Base-by-base conservation (phyloP, 2,329 filamentous ascomycete species). In the Venturia asperata region DNA sequence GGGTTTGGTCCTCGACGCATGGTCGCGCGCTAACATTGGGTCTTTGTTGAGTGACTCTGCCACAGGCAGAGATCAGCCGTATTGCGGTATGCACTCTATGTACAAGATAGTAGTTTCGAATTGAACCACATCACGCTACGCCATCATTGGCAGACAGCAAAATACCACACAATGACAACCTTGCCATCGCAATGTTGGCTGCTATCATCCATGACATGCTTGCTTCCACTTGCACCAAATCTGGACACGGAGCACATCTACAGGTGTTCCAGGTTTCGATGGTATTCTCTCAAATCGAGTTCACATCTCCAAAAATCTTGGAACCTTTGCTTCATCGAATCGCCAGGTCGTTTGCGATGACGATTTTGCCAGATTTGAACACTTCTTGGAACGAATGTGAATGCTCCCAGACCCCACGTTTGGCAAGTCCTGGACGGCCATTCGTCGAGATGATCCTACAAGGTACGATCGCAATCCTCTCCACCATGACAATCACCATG, bases 31-130 rank as follows among this genome's bases (percentile, higher is more conserved):
- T 64, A 55, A 56, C 42, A 60, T 41, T 64, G 27, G 63, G 30
- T 61, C 6, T 61, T 61, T 15, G 19, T 64, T 55, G 63, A 64
- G 63, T 64, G 63, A 39, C 63, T 64, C 63, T 64, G 63, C 52
- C 63, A 41, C 63, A 64, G 63, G 63, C 37, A 52, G 63, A 64
- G 63, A 64, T 63, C 34, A 49, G 43, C 43, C 61, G 43, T 63
- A 24, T 21, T 19, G 39, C 34, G 42, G 49, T 37, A 64, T 64
- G 37, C 63, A 64, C 63, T 64, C 63, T 60, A 64, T 60, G 63
- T 64, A 64, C 63, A 56, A 30, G 45, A 52, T 30, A 30, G 13
- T 52, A 52, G 42, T 34, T 24, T 58, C 52, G 60, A 61, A 61
- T 45, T 61, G 37, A 61, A 17, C 60, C 37, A 45, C 17, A 42